Evolutionary conservation across 2,329 filamentous ascomycete species (phyloP).

Genomic region (Fusarium sp.): DNA sequence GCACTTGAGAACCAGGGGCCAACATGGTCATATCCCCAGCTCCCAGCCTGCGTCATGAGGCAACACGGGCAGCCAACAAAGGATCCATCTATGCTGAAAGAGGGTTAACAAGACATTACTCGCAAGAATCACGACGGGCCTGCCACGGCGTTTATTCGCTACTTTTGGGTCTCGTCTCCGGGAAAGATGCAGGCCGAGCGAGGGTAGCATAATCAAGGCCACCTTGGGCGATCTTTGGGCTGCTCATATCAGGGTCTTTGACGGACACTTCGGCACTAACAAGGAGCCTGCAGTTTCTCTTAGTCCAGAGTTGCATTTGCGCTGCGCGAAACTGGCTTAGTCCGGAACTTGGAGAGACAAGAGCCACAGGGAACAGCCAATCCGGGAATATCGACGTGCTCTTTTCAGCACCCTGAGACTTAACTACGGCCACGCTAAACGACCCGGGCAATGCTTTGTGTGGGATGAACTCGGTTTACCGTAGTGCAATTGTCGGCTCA

Average conservation of each 20-base stretch:
- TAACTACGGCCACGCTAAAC: conserved; percentile 17
- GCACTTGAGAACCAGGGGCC: conserved; percentile 9
- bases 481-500: conserved; percentile 14
- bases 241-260: conserved; percentile 34
- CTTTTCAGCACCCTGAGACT: conserved; percentile 13
- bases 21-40: conserved; percentile 22
- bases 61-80: conserved; percentile 25
- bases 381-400: conserved; percentile 24
- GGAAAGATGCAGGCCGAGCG: conserved; percentile 13
- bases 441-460: conserved; percentile 11
- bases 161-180: conserved; percentile 27
- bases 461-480: conserved; percentile 6
- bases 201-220: conserved; percentile 23
- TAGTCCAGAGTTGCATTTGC: conserved; percentile 29
- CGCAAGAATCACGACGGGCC: conserved; percentile 19
- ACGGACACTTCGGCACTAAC: conserved; percentile 29
- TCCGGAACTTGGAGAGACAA: conserved; percentile 2
- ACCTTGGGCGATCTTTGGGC: conserved; percentile 32
- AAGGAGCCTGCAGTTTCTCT: conserved; percentile 31
- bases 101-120: conserved; percentile 31
- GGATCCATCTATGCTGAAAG: conserved; percentile 33
- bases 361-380: conserved; percentile 23
- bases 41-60: conserved; percentile 29
- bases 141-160: conserved; percentile 34
- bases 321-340: conserved; percentile 34